Evolutionary conservation across 768 basidiomycete genomes (phyloP), one percentile per base, ranked within the genome.

Genomic region (Lactarius hatsudake): DNA sequence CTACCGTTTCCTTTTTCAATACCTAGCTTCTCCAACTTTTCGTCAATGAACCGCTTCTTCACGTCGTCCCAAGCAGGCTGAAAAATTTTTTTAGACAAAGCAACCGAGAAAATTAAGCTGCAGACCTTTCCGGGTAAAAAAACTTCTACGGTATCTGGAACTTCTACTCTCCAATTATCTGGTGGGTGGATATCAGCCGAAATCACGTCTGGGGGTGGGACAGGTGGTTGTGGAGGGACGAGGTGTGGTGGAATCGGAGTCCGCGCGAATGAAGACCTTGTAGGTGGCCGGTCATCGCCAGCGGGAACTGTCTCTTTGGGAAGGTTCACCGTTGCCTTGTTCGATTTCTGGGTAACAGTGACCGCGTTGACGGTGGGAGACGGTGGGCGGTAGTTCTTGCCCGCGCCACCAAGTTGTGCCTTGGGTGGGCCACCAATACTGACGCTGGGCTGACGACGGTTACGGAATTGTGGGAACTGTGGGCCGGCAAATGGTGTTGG

Each of bases 361-460:
- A 66, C 48, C n/a, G 51, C 56, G 28, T 54, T 57, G 12, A 62
- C 64, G 4, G 74, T 71, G 6, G 85, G 81, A 7, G 86, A 82
- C 66, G 89, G 77, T 13, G 91, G 90, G 75, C 87, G 90, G 60
- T 87, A 81, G 77, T 90, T 94, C 55, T 89, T 84, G 55, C 86
- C 84, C 15, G 89, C 91, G 0, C 93, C 93, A 20, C 93, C 93
- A 2, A 94, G 78, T 0, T 86, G 83, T 0, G 93, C 93, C 75
- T 94, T 94, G 10, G 93, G 93, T n/a, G 93, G 93, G 8, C 93
- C 93, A 15, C 93, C 93, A 51, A 90, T 85, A 74, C 88, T 91
- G 54, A 89, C 69, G 69, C 83, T 84, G 18, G 82, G 83, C 64
- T 90, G 84, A 53, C 90, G 82, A 75, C 88, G 82, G 73, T 81